A percentile compares a stretch with the other conserved stretches of the same genome.
phyloP scores from a whole-genome alignment of 371 early-diverging fungal species.

The Mucor mucedo region DNA sequence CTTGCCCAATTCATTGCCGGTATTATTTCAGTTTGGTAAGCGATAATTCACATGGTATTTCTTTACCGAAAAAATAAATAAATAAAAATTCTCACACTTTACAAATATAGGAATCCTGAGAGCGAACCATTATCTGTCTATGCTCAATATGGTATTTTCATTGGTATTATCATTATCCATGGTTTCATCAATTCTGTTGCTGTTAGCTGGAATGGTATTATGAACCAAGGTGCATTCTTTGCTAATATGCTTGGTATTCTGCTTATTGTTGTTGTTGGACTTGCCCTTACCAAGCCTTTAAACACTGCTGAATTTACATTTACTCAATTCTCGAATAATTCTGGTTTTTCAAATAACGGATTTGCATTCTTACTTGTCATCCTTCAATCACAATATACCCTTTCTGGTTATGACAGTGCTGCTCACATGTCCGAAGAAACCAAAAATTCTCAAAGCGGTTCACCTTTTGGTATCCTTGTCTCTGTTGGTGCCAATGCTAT shows the following conservation, averaged over 20 bases:
- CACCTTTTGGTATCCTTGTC: slow-evolving; percentile 67
- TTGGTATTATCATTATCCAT: slow-evolving; percentile 50
- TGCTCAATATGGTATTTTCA: slow-evolving; percentile 56
- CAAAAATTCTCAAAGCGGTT: slow-evolving; percentile 58
- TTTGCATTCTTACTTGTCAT: slow-evolving; percentile 62
- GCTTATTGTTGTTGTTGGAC: slow-evolving; percentile 57
- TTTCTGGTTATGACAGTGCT: slow-evolving; percentile 75
- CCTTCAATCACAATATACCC: slow-evolving; percentile 66
- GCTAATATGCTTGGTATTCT: slow-evolving; percentile 56
- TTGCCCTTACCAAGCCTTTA: slow-evolving; percentile 50
- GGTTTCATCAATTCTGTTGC: slow-evolving; percentile 61
- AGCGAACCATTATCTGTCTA: slow-evolving; percentile 44
- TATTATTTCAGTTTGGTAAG: slow-evolving; percentile 54
- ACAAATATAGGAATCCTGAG: slow-evolving; percentile 29
- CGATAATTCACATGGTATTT: slow-evolving; percentile 15
- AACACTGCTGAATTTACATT: slow-evolving; percentile 47
- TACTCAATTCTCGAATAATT: slow-evolving; percentile 56
- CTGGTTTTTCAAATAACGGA: slow-evolving; percentile 56
- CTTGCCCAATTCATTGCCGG: slow-evolving; percentile 62
- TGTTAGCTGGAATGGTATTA: slow-evolving; percentile 51
- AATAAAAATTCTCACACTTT: slow-evolving; percentile 8
- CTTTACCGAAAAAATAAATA: slow-evolving; percentile 6
- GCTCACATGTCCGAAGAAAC: slow-evolving; percentile 83
- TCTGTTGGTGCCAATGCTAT: slow-evolving; percentile 63
- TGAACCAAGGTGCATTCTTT: slow-evolving; percentile 59